Evolutionary conservation across 2,329 filamentous ascomycete species (phyloP).

Genomic region (Ceratocystis colombiana): DNA sequence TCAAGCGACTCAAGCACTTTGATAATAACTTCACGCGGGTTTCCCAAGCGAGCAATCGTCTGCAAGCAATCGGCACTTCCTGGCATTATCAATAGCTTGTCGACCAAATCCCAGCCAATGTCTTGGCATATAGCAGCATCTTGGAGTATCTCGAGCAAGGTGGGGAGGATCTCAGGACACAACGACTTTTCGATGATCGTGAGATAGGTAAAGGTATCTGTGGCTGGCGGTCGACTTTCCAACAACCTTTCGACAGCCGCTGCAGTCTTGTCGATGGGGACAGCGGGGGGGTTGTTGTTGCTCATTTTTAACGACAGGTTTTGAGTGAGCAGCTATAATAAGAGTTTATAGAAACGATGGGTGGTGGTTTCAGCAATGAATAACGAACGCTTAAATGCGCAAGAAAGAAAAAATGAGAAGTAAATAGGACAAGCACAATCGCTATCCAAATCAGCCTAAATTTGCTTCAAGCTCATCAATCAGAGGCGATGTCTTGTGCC

Average conservation of each 20-base stretch:
- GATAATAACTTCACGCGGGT: constrained; percentile 70
- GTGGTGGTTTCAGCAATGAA: background rate
- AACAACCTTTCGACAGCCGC: constrained; percentile 39
- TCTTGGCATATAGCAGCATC: constrained; percentile 59
- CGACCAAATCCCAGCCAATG: constrained; percentile 76
- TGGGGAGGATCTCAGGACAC: constrained; percentile 54
- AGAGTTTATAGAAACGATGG: background rate
- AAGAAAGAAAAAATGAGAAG: background rate
- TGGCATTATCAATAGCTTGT: constrained; percentile 58
- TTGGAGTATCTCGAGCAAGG: constrained; percentile 58
- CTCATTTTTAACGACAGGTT: constrained; percentile 1
- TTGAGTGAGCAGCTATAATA: background rate
- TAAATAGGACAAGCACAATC: background rate
- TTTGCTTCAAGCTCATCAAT: constrained; percentile 27
- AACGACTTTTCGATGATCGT: constrained; percentile 68
- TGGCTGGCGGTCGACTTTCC: constrained; percentile 43
- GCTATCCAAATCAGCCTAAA: background rate
- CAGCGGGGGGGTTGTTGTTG: constrained; percentile 4
- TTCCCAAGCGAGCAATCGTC: constrained; percentile 65
- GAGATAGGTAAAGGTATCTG: constrained; percentile 65
- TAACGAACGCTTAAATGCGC: background rate
- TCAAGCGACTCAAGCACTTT: constrained; percentile 68
- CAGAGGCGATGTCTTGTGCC: constrained; percentile 17
- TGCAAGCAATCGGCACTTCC: constrained; percentile 61
- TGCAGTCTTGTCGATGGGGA: constrained; percentile 28